A percentile compares a stretch with the other conserved stretches of the same genome.
Conservation (phyloP, 768 basidiomycete genomes). For the Termitomyces sp. region DNA sequence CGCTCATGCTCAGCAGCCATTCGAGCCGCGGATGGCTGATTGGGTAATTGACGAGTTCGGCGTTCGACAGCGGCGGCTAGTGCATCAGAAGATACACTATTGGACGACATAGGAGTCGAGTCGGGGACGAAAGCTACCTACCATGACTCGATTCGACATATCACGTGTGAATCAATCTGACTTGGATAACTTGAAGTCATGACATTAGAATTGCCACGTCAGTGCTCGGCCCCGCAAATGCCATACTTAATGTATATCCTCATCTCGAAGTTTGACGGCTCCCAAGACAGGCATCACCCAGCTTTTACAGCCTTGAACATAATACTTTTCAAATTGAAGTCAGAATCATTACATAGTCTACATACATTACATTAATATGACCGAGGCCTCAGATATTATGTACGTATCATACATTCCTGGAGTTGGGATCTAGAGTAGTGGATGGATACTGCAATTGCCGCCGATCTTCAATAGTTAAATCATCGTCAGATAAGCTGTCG, state of each 20-base stretch:
- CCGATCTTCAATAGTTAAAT: slow-evolving; percentile 15
- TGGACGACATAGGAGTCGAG: slow-evolving; percentile 7
- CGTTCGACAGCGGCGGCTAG: slow-evolving; percentile 41
- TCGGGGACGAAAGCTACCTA: no score
- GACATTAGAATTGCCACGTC: no score
- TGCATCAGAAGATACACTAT: slow-evolving; percentile 25
- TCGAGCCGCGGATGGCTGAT: slow-evolving; percentile 31
- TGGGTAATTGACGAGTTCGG: slow-evolving; percentile 27
- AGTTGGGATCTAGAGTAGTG: background rate
- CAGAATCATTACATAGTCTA: background rate
- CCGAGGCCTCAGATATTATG: no score
- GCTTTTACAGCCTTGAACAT: no score
- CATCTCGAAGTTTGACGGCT: no score
- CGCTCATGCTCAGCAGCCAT: slow-evolving; percentile 52
- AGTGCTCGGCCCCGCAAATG: no score
- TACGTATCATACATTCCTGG: slow-evolving; percentile 2
- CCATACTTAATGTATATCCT: no score
- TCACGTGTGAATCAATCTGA: no score
- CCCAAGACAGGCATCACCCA: background rate
- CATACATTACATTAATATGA: background rate
- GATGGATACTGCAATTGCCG: slow-evolving; percentile 10
- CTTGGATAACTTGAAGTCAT: no score
- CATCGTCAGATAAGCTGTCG: slow-evolving; percentile 54
- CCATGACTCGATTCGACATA: no score
- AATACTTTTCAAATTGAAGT: no score